Percentiles rank a stretch among this genome's conserved stretches.
Evolutionary conservation across 139 green algal genomes (phyloP).

Genomic region (Mychonastes homosphaera): DNA sequence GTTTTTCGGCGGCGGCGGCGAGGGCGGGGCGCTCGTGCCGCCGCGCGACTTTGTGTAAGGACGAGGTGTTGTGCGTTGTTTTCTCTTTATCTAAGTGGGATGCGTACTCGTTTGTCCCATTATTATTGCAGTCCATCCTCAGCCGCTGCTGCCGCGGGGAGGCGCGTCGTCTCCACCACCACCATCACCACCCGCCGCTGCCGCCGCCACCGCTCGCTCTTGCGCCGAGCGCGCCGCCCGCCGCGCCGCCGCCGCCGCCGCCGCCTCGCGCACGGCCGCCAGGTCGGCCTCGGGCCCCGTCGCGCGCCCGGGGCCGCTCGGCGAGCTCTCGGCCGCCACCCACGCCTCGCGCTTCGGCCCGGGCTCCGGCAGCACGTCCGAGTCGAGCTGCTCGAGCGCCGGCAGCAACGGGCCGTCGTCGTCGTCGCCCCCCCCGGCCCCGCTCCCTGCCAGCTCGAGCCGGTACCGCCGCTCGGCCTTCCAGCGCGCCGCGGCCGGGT

Average conservation of each 20-base stretch:
- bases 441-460: slow-evolving; percentile 12
- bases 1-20: too few species aligned
- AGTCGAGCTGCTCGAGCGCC: slow-evolving; percentile 71
- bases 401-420: slow-evolving; percentile 50
- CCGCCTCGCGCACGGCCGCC: background rate
- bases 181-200: too few species aligned
- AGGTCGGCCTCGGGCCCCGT: slow-evolving; percentile 3
- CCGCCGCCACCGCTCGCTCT: too few species aligned
- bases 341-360: background rate
- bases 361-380: slow-evolving; percentile 32
- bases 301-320: background rate
- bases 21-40: too few species aligned
- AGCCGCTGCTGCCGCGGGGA: too few species aligned
- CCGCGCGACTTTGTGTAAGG: too few species aligned
- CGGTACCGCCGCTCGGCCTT: background rate
- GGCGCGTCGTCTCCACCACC: too few species aligned
- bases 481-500: slow-evolving; percentile 53
- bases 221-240: background rate
- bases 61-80: too few species aligned
- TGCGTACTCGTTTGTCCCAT: too few species aligned
- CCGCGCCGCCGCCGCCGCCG: background rate
- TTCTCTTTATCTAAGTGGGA: too few species aligned
- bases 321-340: background rate
- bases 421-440: slow-evolving; percentile 38
- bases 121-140: too few species aligned